These are phyloP conservation scores for Aureobasidium sp. DNA, from an alignment of 2,329 filamentous ascomycete genomes.

Conservation along the genomic window DNA sequence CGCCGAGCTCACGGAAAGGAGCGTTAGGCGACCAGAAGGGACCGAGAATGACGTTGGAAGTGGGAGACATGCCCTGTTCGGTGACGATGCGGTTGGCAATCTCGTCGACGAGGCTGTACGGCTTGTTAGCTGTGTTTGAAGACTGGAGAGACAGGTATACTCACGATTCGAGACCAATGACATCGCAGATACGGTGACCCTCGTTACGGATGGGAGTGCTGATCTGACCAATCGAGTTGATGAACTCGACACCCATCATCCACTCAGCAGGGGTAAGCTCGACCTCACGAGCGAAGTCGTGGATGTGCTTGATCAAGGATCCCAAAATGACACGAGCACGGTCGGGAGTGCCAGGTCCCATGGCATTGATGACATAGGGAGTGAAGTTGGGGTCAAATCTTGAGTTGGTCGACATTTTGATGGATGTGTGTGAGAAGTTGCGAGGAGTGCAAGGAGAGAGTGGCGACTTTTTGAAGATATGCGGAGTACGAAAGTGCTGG, in stretches of 20 bases:
- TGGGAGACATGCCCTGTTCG: conserved; percentile 55
- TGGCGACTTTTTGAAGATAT: neutral
- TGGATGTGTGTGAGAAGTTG: neutral
- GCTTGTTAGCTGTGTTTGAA: conserved; percentile 14
- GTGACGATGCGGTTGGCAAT: conserved; percentile 56
- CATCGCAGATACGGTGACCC: conserved; percentile 63
- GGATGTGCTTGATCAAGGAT: conserved; percentile 62
- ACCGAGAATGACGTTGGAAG: conserved; percentile 69
- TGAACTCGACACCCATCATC: conserved; percentile 65
- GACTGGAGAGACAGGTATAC: conserved; percentile 24
- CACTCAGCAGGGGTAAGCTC: conserved; percentile 72
- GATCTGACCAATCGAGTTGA: conserved; percentile 67
- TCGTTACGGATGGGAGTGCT: conserved; percentile 65
- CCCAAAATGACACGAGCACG: conserved; percentile 58
- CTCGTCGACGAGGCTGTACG: conserved; percentile 54
- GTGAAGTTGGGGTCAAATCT: conserved; percentile 65
- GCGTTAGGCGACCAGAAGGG: conserved; percentile 73
- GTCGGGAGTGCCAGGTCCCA: conserved; percentile 61
- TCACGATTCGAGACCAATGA: conserved; percentile 66
- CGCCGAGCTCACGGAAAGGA: conserved; percentile 62
- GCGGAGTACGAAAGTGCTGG: conserved; percentile 2
- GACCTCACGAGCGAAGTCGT: conserved; percentile 71
- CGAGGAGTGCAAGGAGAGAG: neutral
- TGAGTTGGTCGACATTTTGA: conserved; percentile 10
- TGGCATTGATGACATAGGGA: conserved; percentile 62